Evolutionary conservation across 1,284 basidiomycete species (phyloP).

Genomic region (Meira nashicola): DNA sequence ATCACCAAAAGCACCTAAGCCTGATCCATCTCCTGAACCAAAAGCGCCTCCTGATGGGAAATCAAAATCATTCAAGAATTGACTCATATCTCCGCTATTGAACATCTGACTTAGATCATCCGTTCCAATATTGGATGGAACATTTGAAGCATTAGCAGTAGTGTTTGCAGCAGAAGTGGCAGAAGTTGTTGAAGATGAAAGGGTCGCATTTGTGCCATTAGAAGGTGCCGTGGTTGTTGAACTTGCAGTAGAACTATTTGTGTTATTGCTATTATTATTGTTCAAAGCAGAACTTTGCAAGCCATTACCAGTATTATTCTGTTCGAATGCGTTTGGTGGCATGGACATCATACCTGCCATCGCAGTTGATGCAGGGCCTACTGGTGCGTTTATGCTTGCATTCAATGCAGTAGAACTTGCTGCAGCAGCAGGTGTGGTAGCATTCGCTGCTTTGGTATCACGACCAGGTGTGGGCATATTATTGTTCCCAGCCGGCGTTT

Average conservation of each 20-base stretch:
- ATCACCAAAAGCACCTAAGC: slow-evolving; percentile 20
- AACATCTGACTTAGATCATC: slow-evolving; percentile 46
- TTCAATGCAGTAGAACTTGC: slow-evolving; percentile 22
- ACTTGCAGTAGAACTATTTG: too few relatives aligned
- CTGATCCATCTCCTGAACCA: neutral
- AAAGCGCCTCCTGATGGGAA: slow-evolving; percentile 22
- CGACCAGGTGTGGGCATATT: slow-evolving; percentile 29
- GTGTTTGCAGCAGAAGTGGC: slow-evolving; percentile 5
- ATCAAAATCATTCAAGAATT: slow-evolving; percentile 47
- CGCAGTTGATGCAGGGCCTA: slow-evolving; percentile 8
- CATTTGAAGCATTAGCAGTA: neutral
- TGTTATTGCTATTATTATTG: slow-evolving; percentile 12
- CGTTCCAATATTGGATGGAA: slow-evolving; percentile 11
- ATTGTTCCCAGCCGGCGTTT: slow-evolving; percentile 26
- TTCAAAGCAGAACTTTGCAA: slow-evolving; percentile 11
- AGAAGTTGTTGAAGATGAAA: neutral
- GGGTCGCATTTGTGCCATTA: too few relatives aligned
- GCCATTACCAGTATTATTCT: slow-evolving; percentile 18
- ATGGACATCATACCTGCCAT: too few relatives aligned
- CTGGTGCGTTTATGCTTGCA: slow-evolving; percentile 17
- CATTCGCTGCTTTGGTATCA: slow-evolving; percentile 19
- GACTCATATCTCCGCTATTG: slow-evolving; percentile 40
- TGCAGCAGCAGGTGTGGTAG: slow-evolving; percentile 5
- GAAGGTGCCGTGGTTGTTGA: too few relatives aligned
- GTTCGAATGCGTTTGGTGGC: neutral